phyloP scores from a whole-genome alignment of 2,329 filamentous ascomycete species.

The Pyricularia grisea region DNA sequence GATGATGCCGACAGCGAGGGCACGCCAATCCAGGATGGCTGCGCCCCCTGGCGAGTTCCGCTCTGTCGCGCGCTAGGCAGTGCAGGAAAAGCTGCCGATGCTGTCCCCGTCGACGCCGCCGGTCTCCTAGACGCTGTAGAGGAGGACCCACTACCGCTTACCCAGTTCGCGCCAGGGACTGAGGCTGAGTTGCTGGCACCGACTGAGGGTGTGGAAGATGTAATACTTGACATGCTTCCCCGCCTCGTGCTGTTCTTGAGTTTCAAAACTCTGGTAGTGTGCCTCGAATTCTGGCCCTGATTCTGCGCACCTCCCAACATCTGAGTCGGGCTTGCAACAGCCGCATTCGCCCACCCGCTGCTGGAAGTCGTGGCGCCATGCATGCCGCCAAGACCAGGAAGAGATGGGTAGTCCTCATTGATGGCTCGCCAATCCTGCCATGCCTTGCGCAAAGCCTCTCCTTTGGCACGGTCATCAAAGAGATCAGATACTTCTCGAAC shows the following conservation, averaged over 20 bases:
- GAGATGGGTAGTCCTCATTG: conserved; percentile 87
- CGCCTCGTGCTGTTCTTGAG: conserved; percentile 48
- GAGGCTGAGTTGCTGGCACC: conserved; percentile 16
- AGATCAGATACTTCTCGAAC: conserved; percentile 88
- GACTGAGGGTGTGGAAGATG: neutral
- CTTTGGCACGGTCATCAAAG: conserved; percentile 74
- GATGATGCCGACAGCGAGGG: conserved; percentile 1
- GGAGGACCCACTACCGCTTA: conserved; percentile 15
- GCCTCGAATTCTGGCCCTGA: conserved; percentile 32
- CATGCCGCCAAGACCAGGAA: conserved; percentile 67
- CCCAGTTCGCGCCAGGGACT: conserved; percentile 12
- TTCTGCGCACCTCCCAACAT: conserved; percentile 24
- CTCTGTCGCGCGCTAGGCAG: conserved; percentile 21
- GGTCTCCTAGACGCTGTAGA: conserved; percentile 10
- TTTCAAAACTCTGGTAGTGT: conserved; percentile 45
- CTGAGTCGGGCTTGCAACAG: conserved; percentile 50
- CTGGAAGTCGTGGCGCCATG: conserved; percentile 48
- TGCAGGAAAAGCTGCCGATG: conserved; percentile 33
- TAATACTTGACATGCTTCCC: conserved; percentile 21
- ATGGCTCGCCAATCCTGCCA: conserved; percentile 96
- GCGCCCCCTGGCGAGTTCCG: neutral
- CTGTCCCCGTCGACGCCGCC: conserved; percentile 10
- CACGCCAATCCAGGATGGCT: conserved; percentile 15
- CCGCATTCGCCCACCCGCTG: conserved; percentile 51
- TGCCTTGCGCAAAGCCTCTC: conserved; percentile 63